Evolutionary conservation across 768 basidiomycete species (phyloP), one percentile per base, ranked within the genome.

Genomic region (Amyloporia xantha): DNA sequence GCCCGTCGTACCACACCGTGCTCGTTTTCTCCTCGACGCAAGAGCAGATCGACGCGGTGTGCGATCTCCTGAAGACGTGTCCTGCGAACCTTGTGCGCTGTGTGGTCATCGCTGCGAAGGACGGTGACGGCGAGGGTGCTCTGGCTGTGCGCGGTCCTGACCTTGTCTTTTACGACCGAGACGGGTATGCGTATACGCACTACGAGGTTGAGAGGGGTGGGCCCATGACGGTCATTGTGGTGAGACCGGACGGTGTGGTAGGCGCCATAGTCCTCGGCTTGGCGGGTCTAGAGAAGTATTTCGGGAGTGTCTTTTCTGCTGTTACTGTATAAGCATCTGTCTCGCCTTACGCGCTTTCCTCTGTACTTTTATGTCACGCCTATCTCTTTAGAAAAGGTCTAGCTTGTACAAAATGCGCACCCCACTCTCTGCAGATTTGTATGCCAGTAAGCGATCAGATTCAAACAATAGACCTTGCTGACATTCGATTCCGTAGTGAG

Each of bases 151-250:
- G 10, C 11, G 20, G 15, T 3, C 33, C 20, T 21, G 42, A 36
- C 28, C 10, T 38, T 19, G 26, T 42, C 4, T 11, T 50, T 11
- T 15, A 21, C 2, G 52, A 53, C 17, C 9, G 47, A 30, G 37
- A 50, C 4, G 52, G 52, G 5, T 26, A 53, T 46, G 52, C 52
- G 13, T 47, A 45, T 30, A 20, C 15, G 2, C 44, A 19, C 15
- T 50, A 49, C 37, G 48, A 24, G 10, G 44, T 42, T 19, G 19
- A 6, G 5, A 10, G 12, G 5, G 48, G 38, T 5, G 21, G 39
- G 17, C 24, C 23, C 2, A n/a, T n/a, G n/a, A 42, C 26, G 25
- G 37, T 50, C 5, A 28, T 48, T 7, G 40, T 28, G 7, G 37
- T 41, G 11, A 13, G 47, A 27, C 47, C 47, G 10, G 47, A 48